Conservation (phyloP, 2,329 filamentous ascomycete genomes). For the Epichloe typhina region DNA sequence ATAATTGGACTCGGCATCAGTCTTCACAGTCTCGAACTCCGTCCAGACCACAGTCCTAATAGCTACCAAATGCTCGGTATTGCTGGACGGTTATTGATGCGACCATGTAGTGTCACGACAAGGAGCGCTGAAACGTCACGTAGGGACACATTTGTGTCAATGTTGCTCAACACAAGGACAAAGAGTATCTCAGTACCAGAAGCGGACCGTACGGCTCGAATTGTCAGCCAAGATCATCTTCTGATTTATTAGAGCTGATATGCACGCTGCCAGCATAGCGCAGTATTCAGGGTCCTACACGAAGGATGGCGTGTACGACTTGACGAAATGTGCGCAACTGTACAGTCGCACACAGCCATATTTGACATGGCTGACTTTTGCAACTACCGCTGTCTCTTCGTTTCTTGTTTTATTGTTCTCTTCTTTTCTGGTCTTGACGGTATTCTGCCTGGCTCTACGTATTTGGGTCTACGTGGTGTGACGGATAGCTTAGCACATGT, state of each 20-base stretch:
- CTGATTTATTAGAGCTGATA: not conserved
- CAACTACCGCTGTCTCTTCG: constrained; percentile 3
- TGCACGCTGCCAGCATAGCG: not conserved
- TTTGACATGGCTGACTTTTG: constrained; percentile 6
- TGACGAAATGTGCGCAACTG: constrained; percentile 5
- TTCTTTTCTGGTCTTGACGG: not conserved
- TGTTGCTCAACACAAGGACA: not conserved
- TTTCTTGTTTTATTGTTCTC: constrained; percentile 1
- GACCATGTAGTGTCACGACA: not conserved
- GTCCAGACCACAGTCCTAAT: not conserved
- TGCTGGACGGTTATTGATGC: not conserved
- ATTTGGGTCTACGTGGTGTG: constrained; percentile 1
- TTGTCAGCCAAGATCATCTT: not conserved
- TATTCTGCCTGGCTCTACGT: constrained; percentile 1
- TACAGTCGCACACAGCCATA: constrained; percentile 7
- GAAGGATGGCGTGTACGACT: constrained; percentile 11
- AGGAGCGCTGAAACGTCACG: not conserved
- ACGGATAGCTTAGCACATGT: constrained; percentile 1
- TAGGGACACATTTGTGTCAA: not conserved
- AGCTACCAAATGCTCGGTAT: not conserved
- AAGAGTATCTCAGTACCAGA: not conserved
- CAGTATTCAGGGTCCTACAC: too few relatives aligned
- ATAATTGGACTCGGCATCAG: constrained; percentile 26
- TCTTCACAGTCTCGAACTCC: constrained; percentile 5
- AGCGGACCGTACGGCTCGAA: not conserved